A percentile compares a stretch with the other conserved stretches of the same genome.
Conservation (phyloP, 441 rosid species). For the Lepidium campestre region DNA sequence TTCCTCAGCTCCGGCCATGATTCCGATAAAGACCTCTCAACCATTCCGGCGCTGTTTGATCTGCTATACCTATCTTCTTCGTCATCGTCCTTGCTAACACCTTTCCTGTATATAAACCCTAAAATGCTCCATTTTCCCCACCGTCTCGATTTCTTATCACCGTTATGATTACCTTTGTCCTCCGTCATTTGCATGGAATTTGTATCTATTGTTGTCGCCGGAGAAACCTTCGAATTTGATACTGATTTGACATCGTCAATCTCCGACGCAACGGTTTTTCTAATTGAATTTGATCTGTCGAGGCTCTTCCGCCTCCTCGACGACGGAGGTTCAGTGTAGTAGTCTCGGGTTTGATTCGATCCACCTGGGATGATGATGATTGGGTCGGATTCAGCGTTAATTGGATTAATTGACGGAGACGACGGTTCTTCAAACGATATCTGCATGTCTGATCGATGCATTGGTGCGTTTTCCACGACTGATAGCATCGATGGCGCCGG, state of each 20-base stretch:
- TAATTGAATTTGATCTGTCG: slow-evolving; percentile 75
- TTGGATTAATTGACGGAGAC: slow-evolving; percentile 27
- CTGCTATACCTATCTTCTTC: slow-evolving; percentile 54
- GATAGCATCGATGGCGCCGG: slow-evolving; percentile 62
- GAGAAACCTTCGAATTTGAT: slow-evolving; percentile 65
- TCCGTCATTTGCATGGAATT: slow-evolving; percentile 62
- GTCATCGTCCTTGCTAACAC: slow-evolving; percentile 67
- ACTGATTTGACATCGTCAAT: slow-evolving; percentile 57
- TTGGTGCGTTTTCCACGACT: slow-evolving; percentile 68
- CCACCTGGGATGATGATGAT: slow-evolving; percentile 63
- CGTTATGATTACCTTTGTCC: slow-evolving; percentile 33
- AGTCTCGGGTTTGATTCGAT: slow-evolving; percentile 84
- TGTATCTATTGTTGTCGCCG: slow-evolving; percentile 45
- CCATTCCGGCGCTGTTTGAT: slow-evolving; percentile 49
- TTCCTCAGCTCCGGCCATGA: slow-evolving; percentile 85
- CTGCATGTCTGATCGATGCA: slow-evolving; percentile 57
- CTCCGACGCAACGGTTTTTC: slow-evolving; percentile 44
- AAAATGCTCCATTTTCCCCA: slow-evolving; percentile 95
- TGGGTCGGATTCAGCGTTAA: slow-evolving; percentile 39
- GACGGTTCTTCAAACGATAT: slow-evolving; percentile 78
- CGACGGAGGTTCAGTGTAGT: slow-evolving; percentile 70
- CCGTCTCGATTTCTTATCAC: slow-evolving; percentile 63
- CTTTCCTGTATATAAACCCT: slow-evolving; percentile 72
- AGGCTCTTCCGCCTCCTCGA: slow-evolving; percentile 82
- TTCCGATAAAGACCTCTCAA: slow-evolving; percentile 81